Evolutionary conservation across 179 eudicot genomes (phyloP).

Genomic region (Gypsophila paniculata): DNA sequence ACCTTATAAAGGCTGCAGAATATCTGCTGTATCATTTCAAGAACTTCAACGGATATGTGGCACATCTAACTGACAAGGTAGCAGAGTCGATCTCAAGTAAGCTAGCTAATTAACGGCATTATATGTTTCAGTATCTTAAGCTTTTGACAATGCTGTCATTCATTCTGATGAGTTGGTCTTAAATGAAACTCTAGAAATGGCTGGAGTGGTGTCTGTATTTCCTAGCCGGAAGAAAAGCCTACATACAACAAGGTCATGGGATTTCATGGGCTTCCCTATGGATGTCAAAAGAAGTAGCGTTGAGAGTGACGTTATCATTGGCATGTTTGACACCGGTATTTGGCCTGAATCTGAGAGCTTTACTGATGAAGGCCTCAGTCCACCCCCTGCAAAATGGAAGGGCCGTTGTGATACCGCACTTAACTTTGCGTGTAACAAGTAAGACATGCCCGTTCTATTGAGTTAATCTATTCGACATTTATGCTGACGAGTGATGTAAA

Average conservation of each 20-base stretch:
- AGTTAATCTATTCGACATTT: no score
- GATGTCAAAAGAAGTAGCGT: background rate
- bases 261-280: conserved; percentile 36
- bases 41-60: no score
- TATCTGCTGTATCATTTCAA: no score
- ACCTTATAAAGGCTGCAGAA: no score
- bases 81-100: no score
- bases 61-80: no score
- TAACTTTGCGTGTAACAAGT: conserved; percentile 57
- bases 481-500: no score
- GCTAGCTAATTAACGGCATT: no score
- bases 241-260: conserved; percentile 66
- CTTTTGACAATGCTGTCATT: no score
- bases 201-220: conserved; percentile 53
- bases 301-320: conserved; percentile 48
- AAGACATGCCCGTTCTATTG: no score
- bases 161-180: no score
- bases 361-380: conserved; percentile 40
- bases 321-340: conserved; percentile 50
- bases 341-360: conserved; percentile 68
- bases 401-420: conserved; percentile 41
- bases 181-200: conserved; percentile 7
- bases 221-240: conserved; percentile 38
- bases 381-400: conserved; percentile 58
- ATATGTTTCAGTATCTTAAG: no score